phyloP scores from a whole-genome alignment of 768 basidiomycete genomes.

The Cystofilobasidium bisporidii region DNA sequence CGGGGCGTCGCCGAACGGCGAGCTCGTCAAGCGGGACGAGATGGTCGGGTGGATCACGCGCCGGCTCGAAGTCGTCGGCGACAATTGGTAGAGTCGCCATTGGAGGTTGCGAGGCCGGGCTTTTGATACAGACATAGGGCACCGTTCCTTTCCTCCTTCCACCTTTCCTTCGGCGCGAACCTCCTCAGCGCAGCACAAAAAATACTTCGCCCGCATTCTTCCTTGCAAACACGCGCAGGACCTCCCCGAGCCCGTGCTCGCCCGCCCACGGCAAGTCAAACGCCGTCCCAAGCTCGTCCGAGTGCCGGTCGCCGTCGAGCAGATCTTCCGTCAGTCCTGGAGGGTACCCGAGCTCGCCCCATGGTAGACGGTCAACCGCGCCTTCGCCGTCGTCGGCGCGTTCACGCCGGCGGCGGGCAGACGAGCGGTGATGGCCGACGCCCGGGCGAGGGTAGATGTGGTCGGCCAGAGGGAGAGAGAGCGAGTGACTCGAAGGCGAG shows the following conservation, averaged over 20 bases:
- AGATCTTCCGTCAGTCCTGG: constrained; percentile 41
- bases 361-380: background rate
- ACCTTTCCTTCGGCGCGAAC: too few species aligned
- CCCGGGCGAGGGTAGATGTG: constrained; percentile 23
- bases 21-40: constrained; percentile 50
- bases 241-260: constrained; percentile 25
- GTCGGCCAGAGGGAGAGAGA: constrained; percentile 6
- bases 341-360: constrained; percentile 32
- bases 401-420: constrained; percentile 25
- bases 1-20: constrained; percentile 47
- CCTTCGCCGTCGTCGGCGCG: constrained; percentile 2
- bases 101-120: background rate
- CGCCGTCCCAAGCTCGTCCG: constrained; percentile 74
- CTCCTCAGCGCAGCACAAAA: constrained; percentile 67
- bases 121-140: too few species aligned
- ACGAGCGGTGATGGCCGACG: constrained; percentile 19
- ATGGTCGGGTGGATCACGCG: constrained; percentile 53
- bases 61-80: constrained; percentile 29
- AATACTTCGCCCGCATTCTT: constrained; percentile 44
- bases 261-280: constrained; percentile 74
- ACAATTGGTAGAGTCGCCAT: background rate
- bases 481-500: constrained; percentile 7
- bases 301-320: constrained; percentile 82
- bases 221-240: constrained; percentile 53
- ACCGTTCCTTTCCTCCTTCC: too few species aligned